Evolutionary conservation across 2,329 filamentous ascomycete genomes (phyloP), one percentile per base, ranked within the genome.

Genomic region (Fusarium illudens): DNA sequence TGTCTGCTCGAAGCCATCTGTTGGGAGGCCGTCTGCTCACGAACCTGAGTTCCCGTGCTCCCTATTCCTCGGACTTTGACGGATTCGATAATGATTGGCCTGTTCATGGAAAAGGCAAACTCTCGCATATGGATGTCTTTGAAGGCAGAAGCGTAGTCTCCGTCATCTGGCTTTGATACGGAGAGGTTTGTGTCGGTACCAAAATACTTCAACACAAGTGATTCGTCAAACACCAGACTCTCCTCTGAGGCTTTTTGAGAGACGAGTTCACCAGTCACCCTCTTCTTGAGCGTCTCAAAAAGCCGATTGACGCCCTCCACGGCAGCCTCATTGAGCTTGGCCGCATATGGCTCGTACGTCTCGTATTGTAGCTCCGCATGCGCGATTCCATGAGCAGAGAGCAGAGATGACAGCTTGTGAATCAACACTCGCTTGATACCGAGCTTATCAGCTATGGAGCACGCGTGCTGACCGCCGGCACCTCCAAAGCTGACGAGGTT

Each of bases 391-490:
- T 83, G 82, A 0, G 82, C 82, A 0, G 81, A 83, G 1, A 84
- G 71, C 4, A 82, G 68, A 0, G 77, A 79, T 0, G 79, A 81
- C 48, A 77, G 79, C 19, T 78, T 78, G 56, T 82, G 82, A n/a
- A 84, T 79, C 3, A 84, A 65, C 11, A 83, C 76, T 1, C 75
- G 74, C 4, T 70, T 73, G 17, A 84, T 82, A 0, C 80, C 79
- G 0, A 84, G 74, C 1, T 78, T 76, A 9, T 76, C 71, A 0
- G 80, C 81, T 36, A 84, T 81, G 0, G 76, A 75, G 20, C 77
- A 80, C 0, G 82, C 81, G 59, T 84, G 81, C 54, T 93, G 59
- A 48, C 91, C 91, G 59, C 92, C 91, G 6, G 92, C 92, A 65
- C 92, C 91, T 22, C 91, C 91, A 75, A 94, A 79, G 20, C 70